Evolutionary conservation across 2,329 filamentous ascomycete species (phyloP).

Genomic region (Fusarium falciforme): DNA sequence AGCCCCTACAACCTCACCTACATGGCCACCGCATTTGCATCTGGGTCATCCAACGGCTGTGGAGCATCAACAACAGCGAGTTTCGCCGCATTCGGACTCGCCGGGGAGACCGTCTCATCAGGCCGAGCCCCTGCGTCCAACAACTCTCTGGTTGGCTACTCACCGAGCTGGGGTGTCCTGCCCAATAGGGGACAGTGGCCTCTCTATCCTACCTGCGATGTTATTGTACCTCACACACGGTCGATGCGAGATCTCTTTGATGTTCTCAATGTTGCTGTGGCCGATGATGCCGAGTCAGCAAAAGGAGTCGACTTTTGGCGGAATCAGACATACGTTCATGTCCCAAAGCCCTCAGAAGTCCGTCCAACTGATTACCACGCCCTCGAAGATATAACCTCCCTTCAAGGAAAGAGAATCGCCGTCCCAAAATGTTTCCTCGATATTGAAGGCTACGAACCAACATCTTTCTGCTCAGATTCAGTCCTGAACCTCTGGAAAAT

Average conservation of each 20-base stretch:
- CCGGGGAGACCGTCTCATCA: slow-evolving; percentile 66
- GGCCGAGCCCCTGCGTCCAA: slow-evolving; percentile 68
- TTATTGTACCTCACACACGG: slow-evolving; percentile 63
- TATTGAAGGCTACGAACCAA: neutral
- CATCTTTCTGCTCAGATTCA: neutral
- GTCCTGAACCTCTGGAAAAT: slow-evolving; percentile 31
- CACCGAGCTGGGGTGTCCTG: slow-evolving; percentile 64
- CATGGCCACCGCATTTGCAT: slow-evolving; percentile 65
- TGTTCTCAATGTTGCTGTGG: slow-evolving; percentile 60
- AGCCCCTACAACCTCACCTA: slow-evolving; percentile 66
- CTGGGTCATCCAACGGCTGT: slow-evolving; percentile 68
- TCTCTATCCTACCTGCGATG: slow-evolving; percentile 67
- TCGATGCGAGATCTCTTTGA: slow-evolving; percentile 61
- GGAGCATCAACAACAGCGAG: slow-evolving; percentile 62
- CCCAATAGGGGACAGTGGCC: slow-evolving; percentile 65
- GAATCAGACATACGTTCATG: slow-evolving; percentile 57
- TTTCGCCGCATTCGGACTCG: slow-evolving; percentile 65
- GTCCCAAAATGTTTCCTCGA: neutral
- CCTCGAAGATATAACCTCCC: neutral
- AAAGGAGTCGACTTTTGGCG: slow-evolving; percentile 61
- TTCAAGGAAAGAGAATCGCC: neutral
- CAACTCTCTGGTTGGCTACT: slow-evolving; percentile 66
- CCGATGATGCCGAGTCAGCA: slow-evolving; percentile 51
- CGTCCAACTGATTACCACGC: slow-evolving; percentile 37
- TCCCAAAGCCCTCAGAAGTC: slow-evolving; percentile 49